Percentiles rank a stretch among this genome's conserved stretches.
phyloP scores from a whole-genome alignment of 208 protist species.

The Balamuthia mandrillaris region DNA sequence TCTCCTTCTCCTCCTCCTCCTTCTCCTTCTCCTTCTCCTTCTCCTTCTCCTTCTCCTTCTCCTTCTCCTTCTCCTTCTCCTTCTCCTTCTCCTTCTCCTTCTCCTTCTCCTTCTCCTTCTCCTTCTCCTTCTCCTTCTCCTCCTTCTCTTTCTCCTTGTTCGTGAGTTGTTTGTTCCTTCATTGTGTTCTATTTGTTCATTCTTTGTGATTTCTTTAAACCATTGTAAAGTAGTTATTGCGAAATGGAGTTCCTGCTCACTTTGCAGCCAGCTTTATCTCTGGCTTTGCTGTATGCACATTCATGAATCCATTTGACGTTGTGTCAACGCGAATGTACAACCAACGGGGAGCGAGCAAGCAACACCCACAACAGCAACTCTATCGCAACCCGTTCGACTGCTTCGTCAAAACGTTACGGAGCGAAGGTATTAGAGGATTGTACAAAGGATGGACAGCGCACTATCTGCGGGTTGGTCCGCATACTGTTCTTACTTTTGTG shows the following conservation, averaged over 20 bases:
- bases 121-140: too few relatives aligned
- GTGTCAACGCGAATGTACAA: conserved; percentile 56
- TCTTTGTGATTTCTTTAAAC: background rate
- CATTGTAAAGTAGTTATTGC: background rate
- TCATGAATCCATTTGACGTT: conserved; percentile 62
- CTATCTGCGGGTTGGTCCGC: background rate
- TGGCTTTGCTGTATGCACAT: background rate
- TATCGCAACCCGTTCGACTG: background rate
- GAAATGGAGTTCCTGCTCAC: conserved; percentile 31
- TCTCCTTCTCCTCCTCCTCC: too few relatives aligned
- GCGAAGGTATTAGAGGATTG: background rate
- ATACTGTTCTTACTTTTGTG: too few relatives aligned
- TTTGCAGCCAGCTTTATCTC: conserved; percentile 29
- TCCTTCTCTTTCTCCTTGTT: too few relatives aligned
- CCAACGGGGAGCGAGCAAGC: conserved; percentile 23
- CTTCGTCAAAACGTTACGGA: background rate
- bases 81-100: too few relatives aligned
- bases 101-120: too few relatives aligned
- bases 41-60: too few relatives aligned
- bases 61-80: too few relatives aligned
- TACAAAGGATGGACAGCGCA: conserved; percentile 12
- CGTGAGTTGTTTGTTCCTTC: background rate
- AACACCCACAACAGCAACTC: background rate
- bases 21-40: too few relatives aligned
- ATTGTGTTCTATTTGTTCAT: background rate